Evolutionary conservation across 192 early-diverging fungal genomes (phyloP), one percentile per base, ranked within the genome.

Genomic region (Mortierella antarctica): DNA sequence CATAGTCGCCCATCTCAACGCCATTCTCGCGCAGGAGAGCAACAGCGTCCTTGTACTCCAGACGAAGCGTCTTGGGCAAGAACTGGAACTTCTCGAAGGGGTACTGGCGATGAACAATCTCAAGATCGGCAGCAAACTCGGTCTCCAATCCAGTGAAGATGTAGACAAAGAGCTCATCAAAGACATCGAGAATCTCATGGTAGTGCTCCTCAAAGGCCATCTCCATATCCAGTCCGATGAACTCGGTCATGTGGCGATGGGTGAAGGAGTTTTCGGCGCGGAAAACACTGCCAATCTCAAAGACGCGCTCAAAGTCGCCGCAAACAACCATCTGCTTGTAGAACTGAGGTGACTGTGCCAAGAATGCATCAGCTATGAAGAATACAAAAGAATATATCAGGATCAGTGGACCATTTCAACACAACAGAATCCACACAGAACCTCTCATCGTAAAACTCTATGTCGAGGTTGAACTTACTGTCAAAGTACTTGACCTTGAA

Each of bases 291-390:
- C 64, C 96, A 76, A 99, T 96, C 84, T 99, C 98, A 78, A 94
- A 99, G n/a, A 99, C 98, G 41, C 95, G 91, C 72, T 95, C 97
- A 82, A 98, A 97, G 83, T 99, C 98, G 58, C 96, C 91, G 69
- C 92, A 95, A 82, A 99, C 96, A 82, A 93, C 94, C 95, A 97
- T 97, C 85, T 99, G 98, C 91, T 99, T 99, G 89, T 97, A 97
- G 61, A 99, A 90, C 86, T 99, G 98, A 62, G 98, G 98, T 18
- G 96, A 98, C 82, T 99, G 98, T 39, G 98, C 96, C 51, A 99
- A 88, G 85, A 88, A 99, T 4, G 98, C 98, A 18, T 90, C 87
- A 10, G 83, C 90, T 93, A 80, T 48, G 57, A 62, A 45, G n/a
- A n/a, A n/a, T n/a, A 5, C 7, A 31, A 41, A 20, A 40, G 45